Base-by-base conservation (phyloP, 2,329 filamentous ascomycete genomes). In the Periconia macrospinosa region DNA sequence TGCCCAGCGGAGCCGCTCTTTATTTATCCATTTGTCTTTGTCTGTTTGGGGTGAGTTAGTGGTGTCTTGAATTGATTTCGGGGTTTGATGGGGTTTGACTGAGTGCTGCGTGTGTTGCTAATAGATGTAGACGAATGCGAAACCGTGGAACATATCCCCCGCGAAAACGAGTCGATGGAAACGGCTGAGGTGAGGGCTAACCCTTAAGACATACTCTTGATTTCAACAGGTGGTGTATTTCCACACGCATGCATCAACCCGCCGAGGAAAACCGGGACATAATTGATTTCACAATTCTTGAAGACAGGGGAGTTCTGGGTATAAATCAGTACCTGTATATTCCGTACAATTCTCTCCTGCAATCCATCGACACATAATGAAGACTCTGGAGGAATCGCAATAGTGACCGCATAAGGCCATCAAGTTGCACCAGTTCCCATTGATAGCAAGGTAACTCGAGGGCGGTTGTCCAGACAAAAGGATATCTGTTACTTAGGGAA, bases 221-320 rank as follows among this genome's bases (percentile, higher is more conserved):
- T 79, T 2, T 71, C 66, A 23, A 86, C 71, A 1, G 84, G 84
- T 1, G 84, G 65, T 2, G 62, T 77, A 61, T 85, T 86, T 27
- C 75, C 77, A 64, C 79, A 82, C 0, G 72, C 68, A 51, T 85
- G 80, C 79, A 87, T 84, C 49, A 87, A 67, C 0, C 83, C 84
- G 5, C 82, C 82, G 0, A 86, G 75, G 48, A 86, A 79, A 49
- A 87, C 81, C 8, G 85, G 85, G 9, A 84, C 69, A 62, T 83
- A 86, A 13, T 73, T 81, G 41, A 85, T 73, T 8, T 85, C 76
- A 65, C 79, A 80, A 62, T 77, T 69, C 51, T 79, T 75, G 70
- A 87, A 86, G 7, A 78, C 72, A 1, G 81, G 75, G 17, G 81
- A 83, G 58, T 83, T 78, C 83, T 86, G 7, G 6, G n/a, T 3